phyloP scores from a whole-genome alignment of 192 early-diverging fungal genomes.

The Coemansia sp. region DNA sequence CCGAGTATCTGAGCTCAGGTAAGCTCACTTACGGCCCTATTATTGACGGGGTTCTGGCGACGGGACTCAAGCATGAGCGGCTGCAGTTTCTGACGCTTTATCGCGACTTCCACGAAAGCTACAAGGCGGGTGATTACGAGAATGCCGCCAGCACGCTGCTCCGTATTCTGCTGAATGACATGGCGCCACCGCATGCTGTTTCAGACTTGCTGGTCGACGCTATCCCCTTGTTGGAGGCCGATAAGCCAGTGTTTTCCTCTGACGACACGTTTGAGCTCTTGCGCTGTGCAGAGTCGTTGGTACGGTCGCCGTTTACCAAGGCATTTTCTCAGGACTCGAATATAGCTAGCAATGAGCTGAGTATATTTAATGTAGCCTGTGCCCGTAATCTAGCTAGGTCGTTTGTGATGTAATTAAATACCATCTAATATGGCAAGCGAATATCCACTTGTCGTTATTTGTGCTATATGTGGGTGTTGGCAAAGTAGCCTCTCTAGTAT shows the following conservation, averaged over 20 bases:
- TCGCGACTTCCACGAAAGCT: conserved; percentile 59
- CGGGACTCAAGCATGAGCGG: conserved; percentile 36
- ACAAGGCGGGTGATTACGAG: conserved; percentile 23
- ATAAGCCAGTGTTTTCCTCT: conserved; percentile 57
- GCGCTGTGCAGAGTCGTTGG: conserved; percentile 61
- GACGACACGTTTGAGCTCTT: conserved; percentile 64
- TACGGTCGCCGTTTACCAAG: conserved; percentile 1
- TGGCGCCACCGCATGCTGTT: conserved; percentile 56
- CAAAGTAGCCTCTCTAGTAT: no score
- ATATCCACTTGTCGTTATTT: background rate
- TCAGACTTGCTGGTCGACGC: conserved; percentile 57
- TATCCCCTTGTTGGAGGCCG: conserved; percentile 61
- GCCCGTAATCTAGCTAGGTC: conserved; percentile 45
- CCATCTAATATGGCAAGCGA: background rate
- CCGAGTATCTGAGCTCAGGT: conserved; percentile 50
- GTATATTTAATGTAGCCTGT: conserved; percentile 40
- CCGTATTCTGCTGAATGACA: conserved; percentile 45
- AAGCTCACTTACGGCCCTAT: conserved; percentile 43
- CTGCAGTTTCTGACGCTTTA: conserved; percentile 59
- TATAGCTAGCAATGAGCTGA: conserved; percentile 14
- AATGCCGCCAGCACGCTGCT: conserved; percentile 54
- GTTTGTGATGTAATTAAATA: conserved; percentile 20
- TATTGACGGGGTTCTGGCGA: conserved; percentile 38
- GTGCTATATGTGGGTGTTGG: background rate
- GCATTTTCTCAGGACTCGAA: background rate